Evolutionary conservation across 192 early-diverging fungal species (phyloP).

Genomic region (Helicostylum pulchrum): DNA sequence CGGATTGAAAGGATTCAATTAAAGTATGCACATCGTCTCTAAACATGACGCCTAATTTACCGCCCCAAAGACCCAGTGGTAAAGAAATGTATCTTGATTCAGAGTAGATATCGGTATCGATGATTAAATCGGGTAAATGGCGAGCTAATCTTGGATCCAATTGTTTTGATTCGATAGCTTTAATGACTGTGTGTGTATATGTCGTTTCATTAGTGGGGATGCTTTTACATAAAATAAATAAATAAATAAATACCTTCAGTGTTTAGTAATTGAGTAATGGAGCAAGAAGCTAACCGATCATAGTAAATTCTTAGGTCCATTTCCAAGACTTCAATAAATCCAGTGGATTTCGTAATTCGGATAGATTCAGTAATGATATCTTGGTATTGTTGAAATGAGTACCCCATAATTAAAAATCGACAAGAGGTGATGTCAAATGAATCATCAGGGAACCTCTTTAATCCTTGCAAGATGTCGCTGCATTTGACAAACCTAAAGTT

Average conservation of each 20-base stretch:
- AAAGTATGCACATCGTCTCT: slow-evolving; percentile 22
- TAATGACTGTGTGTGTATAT: background rate
- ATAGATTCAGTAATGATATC: slow-evolving; percentile 16
- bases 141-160: slow-evolving; percentile 15
- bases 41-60: slow-evolving; percentile 29
- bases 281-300: background rate
- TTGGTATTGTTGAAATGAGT: slow-evolving; percentile 13
- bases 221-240: background rate
- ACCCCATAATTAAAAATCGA: slow-evolving; percentile 15
- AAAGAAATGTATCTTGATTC: slow-evolving; percentile 21
- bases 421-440: slow-evolving; percentile 19
- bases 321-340: slow-evolving; percentile 32
- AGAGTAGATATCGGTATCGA: background rate
- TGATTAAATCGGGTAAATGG: slow-evolving; percentile 8
- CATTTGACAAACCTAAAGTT: slow-evolving; percentile 25
- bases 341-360: slow-evolving; percentile 23
- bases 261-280: slow-evolving; percentile 16
- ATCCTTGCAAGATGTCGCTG: slow-evolving; percentile 2
- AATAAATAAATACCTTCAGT: slow-evolving; percentile 23
- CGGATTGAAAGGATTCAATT: slow-evolving; percentile 6
- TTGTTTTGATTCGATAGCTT: slow-evolving; percentile 15
- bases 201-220: background rate
- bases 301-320: slow-evolving; percentile 28
- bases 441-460: slow-evolving; percentile 14
- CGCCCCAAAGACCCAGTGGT: slow-evolving; percentile 32